Conservation (phyloP, 352 stramenopile species). For the Elongisporangium senticosum region DNA sequence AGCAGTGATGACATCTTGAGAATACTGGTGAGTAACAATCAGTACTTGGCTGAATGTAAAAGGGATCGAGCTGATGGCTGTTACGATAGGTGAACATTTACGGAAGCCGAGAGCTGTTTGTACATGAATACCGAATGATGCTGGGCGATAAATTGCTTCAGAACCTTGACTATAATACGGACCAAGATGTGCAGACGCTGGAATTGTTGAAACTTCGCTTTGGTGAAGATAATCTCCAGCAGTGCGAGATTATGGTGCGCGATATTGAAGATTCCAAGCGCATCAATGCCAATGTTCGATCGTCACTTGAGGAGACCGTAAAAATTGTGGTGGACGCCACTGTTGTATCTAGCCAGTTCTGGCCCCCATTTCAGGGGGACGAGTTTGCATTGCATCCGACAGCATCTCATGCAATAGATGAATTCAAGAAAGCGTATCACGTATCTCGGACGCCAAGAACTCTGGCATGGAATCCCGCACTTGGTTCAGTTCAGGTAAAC, state of each 20-base stretch:
- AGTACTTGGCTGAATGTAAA: background rate
- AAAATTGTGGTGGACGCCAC: constrained; percentile 76
- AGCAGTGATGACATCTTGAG: constrained; percentile 94
- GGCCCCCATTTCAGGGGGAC: constrained; percentile 93
- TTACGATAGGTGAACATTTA: constrained; percentile 91
- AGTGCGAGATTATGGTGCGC: constrained; percentile 98
- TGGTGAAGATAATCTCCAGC: constrained; percentile 90
- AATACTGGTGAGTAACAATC: constrained; percentile 76
- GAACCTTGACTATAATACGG: constrained; percentile 93
- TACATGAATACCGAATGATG: constrained; percentile 98
- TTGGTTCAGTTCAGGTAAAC: constrained; percentile 88
- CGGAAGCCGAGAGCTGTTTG: constrained; percentile 97
- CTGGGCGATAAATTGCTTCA: constrained; percentile 95
- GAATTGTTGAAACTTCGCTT: constrained; percentile 97
- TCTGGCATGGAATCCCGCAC: constrained; percentile 90
- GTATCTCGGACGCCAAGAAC: constrained; percentile 92
- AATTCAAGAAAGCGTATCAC: constrained; percentile 89
- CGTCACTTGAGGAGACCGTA: constrained; percentile 15
- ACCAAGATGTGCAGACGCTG: constrained; percentile 92
- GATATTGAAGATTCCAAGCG: constrained; percentile 97
- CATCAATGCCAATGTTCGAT: constrained; percentile 88
- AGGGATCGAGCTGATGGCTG: background rate
- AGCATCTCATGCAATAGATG: constrained; percentile 72
- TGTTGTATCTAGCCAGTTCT: constrained; percentile 97
- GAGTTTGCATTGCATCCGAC: constrained; percentile 87